phyloP scores from a whole-genome alignment of 768 basidiomycete species.

The Pleurotus citrinopileatus region DNA sequence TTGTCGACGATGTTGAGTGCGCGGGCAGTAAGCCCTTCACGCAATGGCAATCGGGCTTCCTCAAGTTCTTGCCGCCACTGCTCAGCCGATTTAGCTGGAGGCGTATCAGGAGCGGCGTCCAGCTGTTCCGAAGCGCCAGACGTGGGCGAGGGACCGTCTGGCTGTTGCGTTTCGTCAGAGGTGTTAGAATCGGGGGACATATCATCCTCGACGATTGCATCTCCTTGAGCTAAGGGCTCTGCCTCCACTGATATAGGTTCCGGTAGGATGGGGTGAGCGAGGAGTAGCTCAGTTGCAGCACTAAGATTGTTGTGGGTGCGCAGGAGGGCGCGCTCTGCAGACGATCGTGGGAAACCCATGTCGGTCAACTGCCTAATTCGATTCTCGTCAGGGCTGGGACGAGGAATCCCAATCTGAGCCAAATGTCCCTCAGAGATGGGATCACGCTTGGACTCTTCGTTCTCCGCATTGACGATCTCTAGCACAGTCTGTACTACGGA shows the following conservation, averaged over 20 bases:
- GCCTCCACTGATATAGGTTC: conserved; percentile 52
- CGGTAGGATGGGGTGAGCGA: conserved; percentile 77
- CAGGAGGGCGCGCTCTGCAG: conserved; percentile 78
- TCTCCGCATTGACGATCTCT: conserved; percentile 78
- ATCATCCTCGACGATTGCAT: conserved; percentile 23
- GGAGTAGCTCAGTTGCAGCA: conserved; percentile 83
- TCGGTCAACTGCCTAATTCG: conserved; percentile 83
- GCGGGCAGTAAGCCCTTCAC: conserved; percentile 59
- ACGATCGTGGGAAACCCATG: conserved; percentile 95
- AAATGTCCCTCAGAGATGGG: conserved; percentile 15
- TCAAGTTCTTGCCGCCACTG: conserved; percentile 68
- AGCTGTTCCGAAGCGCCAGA: background rate
- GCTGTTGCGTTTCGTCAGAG: conserved; percentile 24
- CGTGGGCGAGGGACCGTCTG: conserved; percentile 18
- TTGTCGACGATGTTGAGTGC: conserved; percentile 83
- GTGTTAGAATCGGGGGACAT: conserved; percentile 10
- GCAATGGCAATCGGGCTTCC: conserved; percentile 61
- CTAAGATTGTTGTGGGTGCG: conserved; percentile 88
- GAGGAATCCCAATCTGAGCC: background rate
- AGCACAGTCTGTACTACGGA: conserved; percentile 76
- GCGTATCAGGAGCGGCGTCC: background rate
- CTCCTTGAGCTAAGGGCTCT: conserved; percentile 17
- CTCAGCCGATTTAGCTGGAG: conserved; percentile 44
- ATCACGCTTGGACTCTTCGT: conserved; percentile 64
- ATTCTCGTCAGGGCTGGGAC: conserved; percentile 64